phyloP scores from a whole-genome alignment of 495 filamentous ascomycete species.

The Aspergillus sclerotioniger region DNA sequence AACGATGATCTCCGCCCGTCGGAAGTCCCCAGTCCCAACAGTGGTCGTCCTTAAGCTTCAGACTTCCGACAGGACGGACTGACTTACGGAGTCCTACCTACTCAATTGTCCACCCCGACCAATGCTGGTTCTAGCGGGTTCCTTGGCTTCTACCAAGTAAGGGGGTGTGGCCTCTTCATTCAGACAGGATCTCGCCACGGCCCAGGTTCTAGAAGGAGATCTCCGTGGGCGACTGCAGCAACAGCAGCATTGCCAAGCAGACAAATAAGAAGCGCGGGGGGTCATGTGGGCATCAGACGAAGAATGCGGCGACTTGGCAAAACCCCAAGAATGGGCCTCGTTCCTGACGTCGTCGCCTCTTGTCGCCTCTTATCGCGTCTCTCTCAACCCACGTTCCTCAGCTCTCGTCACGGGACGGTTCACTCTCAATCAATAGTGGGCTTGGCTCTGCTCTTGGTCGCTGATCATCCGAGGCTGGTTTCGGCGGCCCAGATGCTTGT shows the following conservation, averaged over 20 bases:
- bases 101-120: no score
- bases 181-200: neutral
- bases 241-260: constrained; percentile 9
- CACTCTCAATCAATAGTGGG: constrained; percentile 22
- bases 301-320: constrained; percentile 8
- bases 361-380: neutral
- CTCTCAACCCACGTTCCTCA: neutral
- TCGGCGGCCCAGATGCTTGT: constrained; percentile 31
- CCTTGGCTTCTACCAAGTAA: neutral
- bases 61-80: neutral
- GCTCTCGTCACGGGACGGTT: constrained; percentile 3
- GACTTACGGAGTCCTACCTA: no score
- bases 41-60: neutral
- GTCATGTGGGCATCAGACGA: constrained; percentile 15
- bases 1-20: neutral
- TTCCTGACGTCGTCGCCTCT: constrained; percentile 4
- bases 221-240: neutral
- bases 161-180: neutral
- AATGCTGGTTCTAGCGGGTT: neutral
- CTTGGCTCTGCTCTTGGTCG: constrained; percentile 34
- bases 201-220: constrained; percentile 1
- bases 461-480: constrained; percentile 42
- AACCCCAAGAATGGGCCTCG: constrained; percentile 3
- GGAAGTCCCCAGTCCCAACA: neutral
- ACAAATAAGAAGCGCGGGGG: constrained; percentile 11